A percentile compares a stretch with the other conserved stretches of the same genome.
phyloP scores from a whole-genome alignment of 2,329 filamentous ascomycete species.

The Colletotrichum sp. region DNA sequence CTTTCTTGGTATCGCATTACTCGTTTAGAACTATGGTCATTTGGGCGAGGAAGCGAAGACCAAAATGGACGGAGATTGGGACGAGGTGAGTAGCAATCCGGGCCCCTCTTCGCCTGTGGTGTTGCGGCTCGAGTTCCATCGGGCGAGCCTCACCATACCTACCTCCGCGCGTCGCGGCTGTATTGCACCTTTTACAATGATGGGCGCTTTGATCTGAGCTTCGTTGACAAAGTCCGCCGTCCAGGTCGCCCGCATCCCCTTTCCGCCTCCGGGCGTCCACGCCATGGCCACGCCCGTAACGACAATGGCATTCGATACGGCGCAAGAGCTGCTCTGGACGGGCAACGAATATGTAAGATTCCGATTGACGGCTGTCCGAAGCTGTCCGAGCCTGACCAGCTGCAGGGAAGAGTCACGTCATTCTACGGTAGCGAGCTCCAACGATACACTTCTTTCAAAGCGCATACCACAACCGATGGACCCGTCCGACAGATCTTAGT shows the following conservation, averaged over 20 bases:
- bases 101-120: background rate
- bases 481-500: conserved; percentile 87
- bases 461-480: conserved; percentile 75
- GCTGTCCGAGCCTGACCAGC: conserved; percentile 26
- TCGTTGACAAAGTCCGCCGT: conserved; percentile 9
- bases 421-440: conserved; percentile 88
- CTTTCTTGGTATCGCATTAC: background rate
- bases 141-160: conserved; percentile 11
- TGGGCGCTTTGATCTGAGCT: background rate
- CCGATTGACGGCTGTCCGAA: background rate
- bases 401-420: conserved; percentile 83
- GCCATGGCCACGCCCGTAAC: conserved; percentile 74
- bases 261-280: conserved; percentile 78
- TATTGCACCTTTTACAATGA: background rate
- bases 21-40: conserved; percentile 32
- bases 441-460: conserved; percentile 88
- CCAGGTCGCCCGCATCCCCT: conserved; percentile 80
- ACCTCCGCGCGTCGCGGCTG: conserved; percentile 4
- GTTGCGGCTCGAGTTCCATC: background rate
- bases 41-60: conserved; percentile 40
- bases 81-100: conserved; percentile 57
- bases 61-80: conserved; percentile 72
- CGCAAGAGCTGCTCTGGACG: conserved; percentile 89
- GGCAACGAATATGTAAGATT: conserved; percentile 84
- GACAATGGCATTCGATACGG: conserved; percentile 86